These are phyloP conservation scores for Ogataea ramenticola DNA, from an alignment of 805 yeast species.

Conservation along the genomic window DNA sequence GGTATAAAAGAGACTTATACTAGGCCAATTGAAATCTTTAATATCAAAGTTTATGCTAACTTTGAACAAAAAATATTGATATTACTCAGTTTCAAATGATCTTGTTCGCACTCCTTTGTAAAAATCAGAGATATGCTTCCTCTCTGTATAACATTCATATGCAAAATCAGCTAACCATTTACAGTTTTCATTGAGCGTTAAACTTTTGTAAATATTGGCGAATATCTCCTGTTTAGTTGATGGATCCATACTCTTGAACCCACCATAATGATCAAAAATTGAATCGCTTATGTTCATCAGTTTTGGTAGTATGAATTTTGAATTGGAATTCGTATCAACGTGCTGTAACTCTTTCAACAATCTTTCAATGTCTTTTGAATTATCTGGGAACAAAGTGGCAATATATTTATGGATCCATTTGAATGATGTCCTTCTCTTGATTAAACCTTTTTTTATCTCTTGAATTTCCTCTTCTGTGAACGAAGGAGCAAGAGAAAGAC, in stretches of 20 bases:
- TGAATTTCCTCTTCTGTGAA: not conserved
- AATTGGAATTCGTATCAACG: not conserved
- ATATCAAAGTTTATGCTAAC: too few species aligned
- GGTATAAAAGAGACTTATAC: too few species aligned
- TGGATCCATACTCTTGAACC: not conserved
- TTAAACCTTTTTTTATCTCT: not conserved
- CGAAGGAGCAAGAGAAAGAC: not conserved
- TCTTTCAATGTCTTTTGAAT: not conserved
- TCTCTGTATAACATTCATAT: not conserved
- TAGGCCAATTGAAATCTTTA: too few species aligned
- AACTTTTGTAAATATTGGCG: not conserved
- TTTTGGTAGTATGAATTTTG: not conserved
- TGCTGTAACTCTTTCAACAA: not conserved
- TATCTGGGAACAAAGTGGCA: not conserved
- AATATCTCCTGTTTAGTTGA: not conserved
- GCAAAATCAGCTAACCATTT: not conserved
- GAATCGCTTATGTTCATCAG: not conserved
- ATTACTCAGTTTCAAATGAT: too few species aligned
- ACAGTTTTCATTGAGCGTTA: not conserved
- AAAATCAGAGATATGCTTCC: not conserved
- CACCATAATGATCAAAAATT: not conserved
- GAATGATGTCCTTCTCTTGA: not conserved
- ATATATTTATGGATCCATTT: not conserved
- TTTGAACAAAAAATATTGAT: too few species aligned
- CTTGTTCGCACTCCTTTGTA: not conserved